phyloP scores from a whole-genome alignment of 2,329 filamentous ascomycete species.

The Penicillium expansum region DNA sequence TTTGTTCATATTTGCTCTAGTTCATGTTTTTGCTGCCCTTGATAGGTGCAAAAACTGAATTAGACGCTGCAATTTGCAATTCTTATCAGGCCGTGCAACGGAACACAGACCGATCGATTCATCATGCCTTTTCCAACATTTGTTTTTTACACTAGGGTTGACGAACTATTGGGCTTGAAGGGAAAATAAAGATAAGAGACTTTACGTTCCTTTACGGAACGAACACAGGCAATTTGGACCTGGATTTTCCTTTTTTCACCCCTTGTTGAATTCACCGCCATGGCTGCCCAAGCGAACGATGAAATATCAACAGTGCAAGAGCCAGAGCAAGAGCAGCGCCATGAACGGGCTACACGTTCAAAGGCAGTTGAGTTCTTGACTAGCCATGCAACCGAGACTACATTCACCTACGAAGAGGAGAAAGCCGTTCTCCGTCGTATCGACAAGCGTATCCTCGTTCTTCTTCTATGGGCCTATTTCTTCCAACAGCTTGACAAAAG shows the following conservation, averaged over 20 bases:
- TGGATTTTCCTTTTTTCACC: neutral
- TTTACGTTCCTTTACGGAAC: neutral
- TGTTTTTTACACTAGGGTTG: no score
- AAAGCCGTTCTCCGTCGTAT: conserved; percentile 39
- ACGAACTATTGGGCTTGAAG: neutral
- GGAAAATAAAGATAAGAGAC: neutral
- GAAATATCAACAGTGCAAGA: neutral
- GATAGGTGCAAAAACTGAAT: no score
- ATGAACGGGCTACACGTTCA: neutral
- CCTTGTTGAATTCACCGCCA: neutral
- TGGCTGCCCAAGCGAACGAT: neutral
- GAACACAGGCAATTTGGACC: neutral
- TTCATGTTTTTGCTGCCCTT: no score
- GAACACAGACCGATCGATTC: no score
- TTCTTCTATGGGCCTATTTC: conserved; percentile 57
- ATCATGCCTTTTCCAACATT: no score
- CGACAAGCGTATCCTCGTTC: conserved; percentile 50
- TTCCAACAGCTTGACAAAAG: conserved; percentile 57
- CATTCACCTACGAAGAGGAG: conserved; percentile 53
- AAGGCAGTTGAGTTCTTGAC: conserved; percentile 1
- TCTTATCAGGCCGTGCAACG: no score
- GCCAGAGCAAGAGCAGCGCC: neutral
- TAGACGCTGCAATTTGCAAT: no score
- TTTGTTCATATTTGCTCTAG: no score
- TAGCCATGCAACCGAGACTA: neutral